A percentile compares a stretch with the other conserved stretches of the same genome.
Conservation (phyloP, 2,329 filamentous ascomycete species). For the Epichloe uncinata region DNA sequence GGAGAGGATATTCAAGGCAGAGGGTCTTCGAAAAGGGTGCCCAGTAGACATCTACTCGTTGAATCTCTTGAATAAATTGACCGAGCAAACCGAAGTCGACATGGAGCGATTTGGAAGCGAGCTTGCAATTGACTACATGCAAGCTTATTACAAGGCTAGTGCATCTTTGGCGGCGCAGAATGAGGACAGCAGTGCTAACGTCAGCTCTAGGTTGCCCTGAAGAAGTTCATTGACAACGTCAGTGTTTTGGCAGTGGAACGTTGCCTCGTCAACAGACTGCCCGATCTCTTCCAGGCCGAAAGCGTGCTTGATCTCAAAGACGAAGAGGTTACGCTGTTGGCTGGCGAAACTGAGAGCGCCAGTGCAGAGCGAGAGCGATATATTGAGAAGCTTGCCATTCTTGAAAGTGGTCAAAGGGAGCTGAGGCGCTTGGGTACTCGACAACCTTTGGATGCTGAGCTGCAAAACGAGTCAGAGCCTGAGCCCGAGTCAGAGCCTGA, state of each 20-base stretch:
- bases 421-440: not conserved
- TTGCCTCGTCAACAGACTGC: slow-evolving; percentile 9
- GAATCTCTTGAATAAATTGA: too few relatives aligned
- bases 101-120: slow-evolving; percentile 4
- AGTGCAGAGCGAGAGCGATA: slow-evolving; percentile 1
- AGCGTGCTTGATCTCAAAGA: slow-evolving; percentile 9
- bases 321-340: slow-evolving; percentile 2
- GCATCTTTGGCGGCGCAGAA: too few relatives aligned
- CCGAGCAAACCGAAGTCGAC: not conserved
- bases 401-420: not conserved
- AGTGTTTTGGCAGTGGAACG: slow-evolving; percentile 14
- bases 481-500: too few relatives aligned
- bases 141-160: slow-evolving; percentile 27
- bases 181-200: not conserved
- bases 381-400: slow-evolving; percentile 1
- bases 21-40: too few relatives aligned
- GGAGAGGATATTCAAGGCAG: not conserved
- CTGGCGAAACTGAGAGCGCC: slow-evolving; percentile 1
- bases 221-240: slow-evolving; percentile 12
- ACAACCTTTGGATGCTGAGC: not conserved
- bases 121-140: slow-evolving; percentile 20
- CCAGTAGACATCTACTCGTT: too few relatives aligned
- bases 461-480: too few relatives aligned
- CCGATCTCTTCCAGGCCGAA: slow-evolving; percentile 9
- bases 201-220: slow-evolving; percentile 9